phyloP scores from a whole-genome alignment of 2,329 filamentous ascomycete genomes.

The Verticillium tricorpus region DNA sequence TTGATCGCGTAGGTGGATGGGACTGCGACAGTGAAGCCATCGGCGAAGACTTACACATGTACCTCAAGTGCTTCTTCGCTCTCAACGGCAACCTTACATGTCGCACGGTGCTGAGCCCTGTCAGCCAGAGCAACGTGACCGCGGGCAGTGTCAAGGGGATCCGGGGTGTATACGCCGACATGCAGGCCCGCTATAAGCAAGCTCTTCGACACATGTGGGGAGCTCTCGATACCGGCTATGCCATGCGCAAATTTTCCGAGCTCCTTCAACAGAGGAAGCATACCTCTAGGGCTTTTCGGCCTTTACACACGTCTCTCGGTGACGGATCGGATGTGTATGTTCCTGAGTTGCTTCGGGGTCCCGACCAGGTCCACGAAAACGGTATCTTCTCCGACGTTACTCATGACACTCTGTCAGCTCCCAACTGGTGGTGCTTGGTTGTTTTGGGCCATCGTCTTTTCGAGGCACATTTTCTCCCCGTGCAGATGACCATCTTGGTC shows the following conservation, averaged over 20 bases:
- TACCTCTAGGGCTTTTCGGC: slow-evolving; percentile 49
- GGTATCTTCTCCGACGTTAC: slow-evolving; percentile 53
- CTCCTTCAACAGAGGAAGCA: slow-evolving; percentile 55
- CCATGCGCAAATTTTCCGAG: slow-evolving; percentile 52
- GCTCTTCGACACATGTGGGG: slow-evolving; percentile 75
- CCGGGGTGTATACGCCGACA: slow-evolving; percentile 50
- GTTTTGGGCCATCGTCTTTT: slow-evolving; percentile 64
- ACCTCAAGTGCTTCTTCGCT: slow-evolving; percentile 72
- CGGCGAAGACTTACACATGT: slow-evolving; percentile 74
- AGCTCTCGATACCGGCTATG: slow-evolving; percentile 63
- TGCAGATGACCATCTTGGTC: slow-evolving; percentile 62
- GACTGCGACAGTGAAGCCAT: slow-evolving; percentile 67
- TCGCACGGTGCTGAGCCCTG: slow-evolving; percentile 60
- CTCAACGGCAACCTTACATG: slow-evolving; percentile 65
- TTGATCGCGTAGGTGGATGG: slow-evolving; percentile 68
- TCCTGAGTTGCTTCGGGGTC: slow-evolving; percentile 36
- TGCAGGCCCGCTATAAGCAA: slow-evolving; percentile 65
- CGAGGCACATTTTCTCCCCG: slow-evolving; percentile 68
- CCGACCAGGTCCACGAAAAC: slow-evolving; percentile 37
- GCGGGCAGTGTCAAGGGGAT: slow-evolving; percentile 51
- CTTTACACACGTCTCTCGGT: slow-evolving; percentile 48
- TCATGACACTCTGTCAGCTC: slow-evolving; percentile 44
- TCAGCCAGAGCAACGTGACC: slow-evolving; percentile 69
- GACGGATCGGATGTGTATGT: slow-evolving; percentile 43
- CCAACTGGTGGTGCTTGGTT: slow-evolving; percentile 51